A percentile compares a stretch with the other conserved stretches of the same genome.
Evolutionary conservation across 2,329 filamentous ascomycete species (phyloP).

Genomic region (Plectosphaerella plurivora): DNA sequence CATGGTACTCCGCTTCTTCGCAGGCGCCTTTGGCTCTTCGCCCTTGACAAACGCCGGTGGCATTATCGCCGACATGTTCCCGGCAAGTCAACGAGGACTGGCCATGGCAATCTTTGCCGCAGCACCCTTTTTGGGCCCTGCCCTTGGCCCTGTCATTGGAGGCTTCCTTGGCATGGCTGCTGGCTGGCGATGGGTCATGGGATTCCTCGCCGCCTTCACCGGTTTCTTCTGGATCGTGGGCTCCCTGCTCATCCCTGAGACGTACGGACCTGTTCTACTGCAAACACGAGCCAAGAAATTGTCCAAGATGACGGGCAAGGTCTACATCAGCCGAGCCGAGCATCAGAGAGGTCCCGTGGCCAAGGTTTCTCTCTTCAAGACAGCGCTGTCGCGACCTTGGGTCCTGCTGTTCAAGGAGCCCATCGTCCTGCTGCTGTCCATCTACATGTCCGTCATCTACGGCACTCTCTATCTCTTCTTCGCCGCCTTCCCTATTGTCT

Average conservation of each 20-base stretch:
- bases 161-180: conserved; percentile 61
- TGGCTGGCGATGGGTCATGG: conserved; percentile 69
- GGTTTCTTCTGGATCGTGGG: conserved; percentile 13
- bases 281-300: too few relatives aligned
- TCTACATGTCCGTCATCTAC: conserved; percentile 63
- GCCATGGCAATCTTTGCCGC: conserved; percentile 62
- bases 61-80: conserved; percentile 59
- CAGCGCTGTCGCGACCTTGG: conserved; percentile 52
- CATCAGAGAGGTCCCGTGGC: conserved; percentile 33
- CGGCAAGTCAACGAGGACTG: conserved; percentile 44
- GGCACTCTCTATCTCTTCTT: conserved; percentile 57
- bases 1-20: conserved; percentile 60
- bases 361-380: conserved; percentile 39
- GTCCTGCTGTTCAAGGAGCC: conserved; percentile 66
- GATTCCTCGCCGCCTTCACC: conserved; percentile 58
- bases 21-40: conserved; percentile 57
- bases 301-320: conserved; percentile 8
- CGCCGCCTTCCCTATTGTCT: conserved; percentile 62
- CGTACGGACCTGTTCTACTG: conserved; percentile 17
- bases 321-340: conserved; percentile 33
- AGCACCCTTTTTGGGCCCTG: conserved; percentile 61
- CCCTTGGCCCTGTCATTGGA: conserved; percentile 61
- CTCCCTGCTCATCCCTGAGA: conserved; percentile 43
- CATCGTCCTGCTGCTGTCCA: conserved; percentile 60
- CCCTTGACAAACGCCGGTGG: conserved; percentile 59